Conservation (phyloP, 1,284 basidiomycete species). For the Ganoderma lucidum region DNA sequence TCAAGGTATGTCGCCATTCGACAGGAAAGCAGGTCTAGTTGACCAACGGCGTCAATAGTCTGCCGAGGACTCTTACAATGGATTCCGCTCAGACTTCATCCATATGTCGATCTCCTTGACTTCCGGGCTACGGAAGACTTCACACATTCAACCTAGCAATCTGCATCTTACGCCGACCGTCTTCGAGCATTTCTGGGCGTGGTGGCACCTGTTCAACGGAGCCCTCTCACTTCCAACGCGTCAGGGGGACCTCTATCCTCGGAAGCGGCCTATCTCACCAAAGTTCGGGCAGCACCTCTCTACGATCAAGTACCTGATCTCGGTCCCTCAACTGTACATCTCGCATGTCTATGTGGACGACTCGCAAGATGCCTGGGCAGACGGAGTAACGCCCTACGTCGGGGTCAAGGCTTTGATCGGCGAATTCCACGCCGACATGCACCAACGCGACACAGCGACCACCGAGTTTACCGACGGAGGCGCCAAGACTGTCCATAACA, state of each 20-base stretch:
- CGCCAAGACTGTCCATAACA: slow-evolving; percentile 73
- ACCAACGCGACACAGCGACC: slow-evolving; percentile 90
- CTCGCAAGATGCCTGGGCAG: slow-evolving; percentile 76
- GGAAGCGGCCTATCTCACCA: slow-evolving; percentile 76
- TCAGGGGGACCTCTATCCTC: slow-evolving; percentile 85
- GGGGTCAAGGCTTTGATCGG: slow-evolving; percentile 88
- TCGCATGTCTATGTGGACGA: slow-evolving; percentile 91
- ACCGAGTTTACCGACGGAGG: slow-evolving; percentile 58
- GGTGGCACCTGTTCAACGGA: slow-evolving; percentile 90
- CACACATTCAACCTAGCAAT: slow-evolving; percentile 63
- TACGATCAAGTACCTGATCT: slow-evolving; percentile 93
- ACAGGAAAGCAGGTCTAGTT: background rate
- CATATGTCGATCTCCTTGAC: slow-evolving; percentile 92
- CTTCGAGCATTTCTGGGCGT: slow-evolving; percentile 92
- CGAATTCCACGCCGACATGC: slow-evolving; percentile 89
- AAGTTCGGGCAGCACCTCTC: slow-evolving; percentile 92
- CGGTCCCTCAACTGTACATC: slow-evolving; percentile 82
- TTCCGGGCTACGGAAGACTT: slow-evolving; percentile 51
- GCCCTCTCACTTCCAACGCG: slow-evolving; percentile 87
- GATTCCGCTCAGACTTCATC: slow-evolving; percentile 94
- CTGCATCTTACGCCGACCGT: slow-evolving; percentile 89
- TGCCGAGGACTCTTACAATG: slow-evolving; percentile 81
- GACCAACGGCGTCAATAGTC: slow-evolving; percentile 44
- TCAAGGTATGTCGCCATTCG: slow-evolving; percentile 56
- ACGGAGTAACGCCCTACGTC: slow-evolving; percentile 82